Base-by-base conservation (phyloP, 148 eudicot genomes). In the Rhododendron ovatum region DNA sequence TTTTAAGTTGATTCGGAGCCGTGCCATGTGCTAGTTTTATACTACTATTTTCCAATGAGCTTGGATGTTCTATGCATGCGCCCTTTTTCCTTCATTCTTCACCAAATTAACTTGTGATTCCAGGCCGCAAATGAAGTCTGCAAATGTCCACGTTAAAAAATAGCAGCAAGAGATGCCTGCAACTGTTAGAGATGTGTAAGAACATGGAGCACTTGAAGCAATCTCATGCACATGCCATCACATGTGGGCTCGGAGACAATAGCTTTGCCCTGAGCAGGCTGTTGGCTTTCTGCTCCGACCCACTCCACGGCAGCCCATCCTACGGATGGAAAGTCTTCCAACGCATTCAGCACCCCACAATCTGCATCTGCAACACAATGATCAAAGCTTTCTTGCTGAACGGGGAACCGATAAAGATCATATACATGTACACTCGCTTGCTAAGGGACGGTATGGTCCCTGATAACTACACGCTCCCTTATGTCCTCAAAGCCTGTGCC, bases 391-490 rank as follows among this genome's bases (percentile, higher is more conserved):
- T 84, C 86, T 35, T 84, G 50, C 90, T 88, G 73, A 82, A 73
- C 33, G 85, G 50, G 2, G 90, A 90, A 8, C 59, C 39, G 26
- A 39, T 41, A 11, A 86, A 39, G n/a, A 75, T 79, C 71, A 67
- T 86, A 7, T 48, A 84, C 5, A 20, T 88, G 2, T 88, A 81
- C 80, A 78, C 48, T 61, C 28, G 43, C 2, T 67, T 88, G 84
- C 30, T 90, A 59, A 48, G 76, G 82, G 43, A 77, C 57, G 85
- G 84, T 1, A 53, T 86, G 88, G 33, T 33, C 41, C 90, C 90
- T 82, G 91, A 90, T 86, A 88, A 88, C 63, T 90, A 88, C 85
- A 88, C 91, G 22, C 86, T 90, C 85, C 90, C 91, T n/a, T 88
- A 82, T 24, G 87, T 85, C 13, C 74, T 90, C 79, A 90, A 85